Conservation (phyloP, 306 rosid species). For the Trifolium pratense region DNA sequence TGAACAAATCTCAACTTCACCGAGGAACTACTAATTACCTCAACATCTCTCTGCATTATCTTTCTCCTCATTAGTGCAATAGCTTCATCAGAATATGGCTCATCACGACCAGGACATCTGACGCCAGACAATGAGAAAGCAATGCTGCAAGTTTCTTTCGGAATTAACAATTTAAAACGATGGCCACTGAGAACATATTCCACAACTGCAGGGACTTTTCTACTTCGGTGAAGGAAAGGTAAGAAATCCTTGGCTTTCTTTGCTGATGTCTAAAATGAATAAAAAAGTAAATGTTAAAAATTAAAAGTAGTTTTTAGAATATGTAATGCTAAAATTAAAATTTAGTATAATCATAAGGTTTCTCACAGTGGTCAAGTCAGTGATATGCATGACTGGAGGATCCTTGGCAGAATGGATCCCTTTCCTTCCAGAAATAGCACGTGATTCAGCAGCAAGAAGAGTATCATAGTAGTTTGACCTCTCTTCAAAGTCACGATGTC, state of each 20-base stretch:
- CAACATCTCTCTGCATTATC: conserved; percentile 99
- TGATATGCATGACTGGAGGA: conserved; percentile 94
- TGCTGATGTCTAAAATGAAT: conserved; percentile 71
- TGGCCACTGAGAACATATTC: conserved; percentile 98
- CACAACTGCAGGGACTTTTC: conserved; percentile 90
- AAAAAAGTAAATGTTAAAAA: conserved; percentile 35
- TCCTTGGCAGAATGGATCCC: conserved; percentile 95
- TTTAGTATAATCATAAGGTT: conserved; percentile 9
- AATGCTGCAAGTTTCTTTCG: conserved; percentile 97
- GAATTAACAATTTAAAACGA: conserved; percentile 94
- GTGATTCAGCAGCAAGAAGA: conserved; percentile 93
- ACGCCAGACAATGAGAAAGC: conserved; percentile 95
- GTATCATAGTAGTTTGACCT: conserved; percentile 92
- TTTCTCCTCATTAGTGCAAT: conserved; percentile 93
- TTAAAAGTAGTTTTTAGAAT: neutral
- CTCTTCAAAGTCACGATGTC: conserved; percentile 98
- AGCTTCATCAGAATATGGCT: conserved; percentile 95
- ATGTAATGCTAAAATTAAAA: conserved; percentile 2
- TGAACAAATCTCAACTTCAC: conserved; percentile 17
- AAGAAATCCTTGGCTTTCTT: conserved; percentile 90
- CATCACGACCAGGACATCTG: conserved; percentile 95
- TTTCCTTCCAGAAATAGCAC: conserved; percentile 79
- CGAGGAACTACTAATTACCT: conserved; percentile 56
- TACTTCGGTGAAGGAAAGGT: conserved; percentile 87
- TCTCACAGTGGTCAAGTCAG: conserved; percentile 82